phyloP scores from a whole-genome alignment of 495 filamentous ascomycete species.

The Penicillium waksmanii region DNA sequence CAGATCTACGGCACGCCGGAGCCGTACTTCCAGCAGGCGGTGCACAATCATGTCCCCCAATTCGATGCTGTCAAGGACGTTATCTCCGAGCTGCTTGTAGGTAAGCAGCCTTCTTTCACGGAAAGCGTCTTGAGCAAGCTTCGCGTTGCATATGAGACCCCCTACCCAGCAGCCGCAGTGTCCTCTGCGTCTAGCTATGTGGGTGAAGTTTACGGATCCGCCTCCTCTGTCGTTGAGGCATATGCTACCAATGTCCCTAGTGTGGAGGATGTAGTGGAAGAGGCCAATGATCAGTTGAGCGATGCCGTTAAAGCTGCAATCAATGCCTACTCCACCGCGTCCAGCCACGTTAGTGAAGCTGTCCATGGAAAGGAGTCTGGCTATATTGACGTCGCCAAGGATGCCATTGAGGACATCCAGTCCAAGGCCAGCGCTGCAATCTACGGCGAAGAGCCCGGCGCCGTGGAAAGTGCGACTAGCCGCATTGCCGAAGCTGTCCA shows the following conservation, averaged over 20 bases:
- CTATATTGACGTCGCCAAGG: constrained; percentile 52
- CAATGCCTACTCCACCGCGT: constrained; percentile 51
- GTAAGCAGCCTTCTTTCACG: constrained; percentile 80
- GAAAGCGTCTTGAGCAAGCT: constrained; percentile 78
- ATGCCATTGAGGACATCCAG: constrained; percentile 53
- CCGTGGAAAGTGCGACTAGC: constrained; percentile 57
- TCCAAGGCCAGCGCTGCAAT: constrained; percentile 58
- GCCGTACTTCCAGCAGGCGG: constrained; percentile 61
- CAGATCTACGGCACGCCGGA: constrained; percentile 75
- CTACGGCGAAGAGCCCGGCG: constrained; percentile 57
- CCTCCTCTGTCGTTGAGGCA: constrained; percentile 52
- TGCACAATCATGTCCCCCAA: constrained; percentile 56
- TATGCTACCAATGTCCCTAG: constrained; percentile 60
- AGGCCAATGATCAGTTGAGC: constrained; percentile 59
- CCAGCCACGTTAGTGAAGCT: constrained; percentile 54
- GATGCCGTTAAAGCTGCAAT: constrained; percentile 60
- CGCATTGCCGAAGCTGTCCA: constrained; percentile 50
- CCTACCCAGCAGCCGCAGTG: constrained; percentile 50
- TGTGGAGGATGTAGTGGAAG: constrained; percentile 61
- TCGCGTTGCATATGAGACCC: constrained; percentile 63
- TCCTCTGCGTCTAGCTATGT: constrained; percentile 59
- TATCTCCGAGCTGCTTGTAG: constrained; percentile 74
- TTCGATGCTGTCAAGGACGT: constrained; percentile 72
- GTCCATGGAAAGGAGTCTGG: constrained; percentile 58
- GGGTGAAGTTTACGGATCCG: constrained; percentile 61